phyloP scores from a whole-genome alignment of 2,329 filamentous ascomycete genomes.

The Acrodontium crateriforme region DNA sequence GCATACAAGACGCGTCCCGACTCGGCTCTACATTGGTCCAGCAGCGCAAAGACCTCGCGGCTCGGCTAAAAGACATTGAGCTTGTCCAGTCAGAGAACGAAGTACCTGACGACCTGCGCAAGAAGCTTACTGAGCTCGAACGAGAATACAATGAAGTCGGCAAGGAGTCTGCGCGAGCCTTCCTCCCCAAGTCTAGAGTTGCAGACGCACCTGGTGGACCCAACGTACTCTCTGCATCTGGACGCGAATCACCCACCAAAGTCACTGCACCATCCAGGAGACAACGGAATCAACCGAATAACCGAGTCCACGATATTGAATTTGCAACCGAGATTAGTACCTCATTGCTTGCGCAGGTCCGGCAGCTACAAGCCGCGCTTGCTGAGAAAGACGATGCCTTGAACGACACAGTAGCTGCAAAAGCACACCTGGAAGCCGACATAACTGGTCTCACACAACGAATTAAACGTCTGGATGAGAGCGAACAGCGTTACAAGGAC shows the following conservation, averaged over 20 bases:
- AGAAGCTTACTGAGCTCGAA: conserved; percentile 75
- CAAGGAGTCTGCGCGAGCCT: conserved; percentile 74
- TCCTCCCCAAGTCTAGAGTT: conserved; percentile 56
- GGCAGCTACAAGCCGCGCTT: conserved; percentile 73
- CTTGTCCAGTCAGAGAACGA: conserved; percentile 52
- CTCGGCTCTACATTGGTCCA: conserved; percentile 76
- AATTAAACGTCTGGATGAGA: conserved; percentile 74
- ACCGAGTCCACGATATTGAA: conserved; percentile 86
- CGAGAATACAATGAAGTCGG: conserved; percentile 92
- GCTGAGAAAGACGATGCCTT: conserved; percentile 79
- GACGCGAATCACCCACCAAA: conserved; percentile 77
- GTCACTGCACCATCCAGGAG: conserved; percentile 66
- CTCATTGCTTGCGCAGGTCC: conserved; percentile 82
- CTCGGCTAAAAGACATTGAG: conserved; percentile 74
- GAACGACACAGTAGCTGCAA: conserved; percentile 59
- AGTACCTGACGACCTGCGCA: conserved; percentile 67
- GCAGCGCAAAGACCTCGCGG: conserved; percentile 70
- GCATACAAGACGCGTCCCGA: conserved; percentile 81
- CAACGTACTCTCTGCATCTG: conserved; percentile 60
- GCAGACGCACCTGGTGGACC: conserved; percentile 16
- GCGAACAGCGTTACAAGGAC: conserved; percentile 90
- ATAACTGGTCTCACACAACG: conserved; percentile 66
- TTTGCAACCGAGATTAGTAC: conserved; percentile 98
- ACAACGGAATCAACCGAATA: conserved; percentile 77
- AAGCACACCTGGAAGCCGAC: conserved; percentile 69